phyloP scores from a whole-genome alignment of 768 basidiomycete genomes.

The Dacryopinax spathularia region DNA sequence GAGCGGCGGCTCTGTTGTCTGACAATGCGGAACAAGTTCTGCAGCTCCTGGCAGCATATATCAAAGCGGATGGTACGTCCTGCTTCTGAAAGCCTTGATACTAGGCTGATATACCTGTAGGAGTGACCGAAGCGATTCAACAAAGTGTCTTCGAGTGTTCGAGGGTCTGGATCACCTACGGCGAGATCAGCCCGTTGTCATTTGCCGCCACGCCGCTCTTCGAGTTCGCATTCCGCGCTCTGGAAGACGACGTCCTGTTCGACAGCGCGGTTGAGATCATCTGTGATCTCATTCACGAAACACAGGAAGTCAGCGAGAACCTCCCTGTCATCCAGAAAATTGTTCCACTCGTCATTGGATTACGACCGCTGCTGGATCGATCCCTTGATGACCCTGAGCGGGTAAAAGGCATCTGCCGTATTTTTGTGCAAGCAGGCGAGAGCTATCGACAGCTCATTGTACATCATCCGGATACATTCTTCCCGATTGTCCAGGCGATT shows the following conservation, averaged over 20 bases:
- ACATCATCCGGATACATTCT: constrained; percentile 82
- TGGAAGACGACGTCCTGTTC: constrained; percentile 74
- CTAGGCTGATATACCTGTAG: constrained; percentile 28
- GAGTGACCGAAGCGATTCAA: constrained; percentile 67
- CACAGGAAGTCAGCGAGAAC: constrained; percentile 91
- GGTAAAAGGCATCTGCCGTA: constrained; percentile 75
- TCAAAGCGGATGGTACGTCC: constrained; percentile 65
- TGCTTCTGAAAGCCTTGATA: background rate
- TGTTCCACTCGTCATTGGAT: constrained; percentile 67
- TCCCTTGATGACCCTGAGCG: constrained; percentile 69
- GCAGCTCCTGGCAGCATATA: constrained; percentile 71
- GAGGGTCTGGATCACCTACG: constrained; percentile 74
- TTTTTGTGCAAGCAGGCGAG: constrained; percentile 96
- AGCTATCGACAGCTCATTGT: constrained; percentile 80
- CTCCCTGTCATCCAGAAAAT: constrained; percentile 78
- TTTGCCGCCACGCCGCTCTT: constrained; percentile 71
- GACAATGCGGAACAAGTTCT: constrained; percentile 58
- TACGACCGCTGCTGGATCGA: constrained; percentile 47
- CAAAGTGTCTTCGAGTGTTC: constrained; percentile 71
- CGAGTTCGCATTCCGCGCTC: constrained; percentile 65
- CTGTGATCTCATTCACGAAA: constrained; percentile 93
- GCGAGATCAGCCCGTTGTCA: constrained; percentile 53
- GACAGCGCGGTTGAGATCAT: constrained; percentile 84
- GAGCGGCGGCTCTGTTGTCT: constrained; percentile 47
- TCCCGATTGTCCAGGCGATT: constrained; percentile 90